Evolutionary conservation across 164 flowering plant species (phyloP).

Genomic region (Houttuynia cordata): DNA sequence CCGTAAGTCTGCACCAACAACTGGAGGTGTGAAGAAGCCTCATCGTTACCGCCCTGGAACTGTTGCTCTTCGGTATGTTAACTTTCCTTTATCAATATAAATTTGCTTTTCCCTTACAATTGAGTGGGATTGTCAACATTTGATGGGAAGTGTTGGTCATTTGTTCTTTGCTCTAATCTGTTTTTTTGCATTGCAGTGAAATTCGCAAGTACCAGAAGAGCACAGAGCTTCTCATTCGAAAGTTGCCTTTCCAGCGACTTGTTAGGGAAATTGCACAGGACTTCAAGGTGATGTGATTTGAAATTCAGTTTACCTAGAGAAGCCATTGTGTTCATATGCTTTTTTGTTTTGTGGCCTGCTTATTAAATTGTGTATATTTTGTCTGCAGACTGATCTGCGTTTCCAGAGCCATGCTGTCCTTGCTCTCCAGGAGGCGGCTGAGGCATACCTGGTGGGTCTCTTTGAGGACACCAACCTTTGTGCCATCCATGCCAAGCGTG

Average conservation of each 20-base stretch:
- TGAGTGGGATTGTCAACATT: too few species aligned
- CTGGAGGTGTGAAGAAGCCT: constrained; percentile 17
- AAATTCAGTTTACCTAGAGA: too few species aligned
- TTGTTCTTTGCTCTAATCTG: background rate
- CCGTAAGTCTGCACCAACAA: constrained; percentile 13
- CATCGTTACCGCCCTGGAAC: constrained; percentile 14
- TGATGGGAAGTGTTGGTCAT: background rate
- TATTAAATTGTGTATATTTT: background rate
- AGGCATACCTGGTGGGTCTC: constrained; percentile 19
- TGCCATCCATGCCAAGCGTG: constrained; percentile 12
- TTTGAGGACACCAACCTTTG: constrained; percentile 19
- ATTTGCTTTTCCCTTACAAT: background rate
- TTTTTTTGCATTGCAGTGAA: constrained; percentile 4
- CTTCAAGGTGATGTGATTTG: constrained; percentile 10
- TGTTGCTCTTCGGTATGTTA: constrained; percentile 12
- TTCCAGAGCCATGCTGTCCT: constrained; percentile 22
- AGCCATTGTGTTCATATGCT: too few species aligned
- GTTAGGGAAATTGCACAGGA: constrained; percentile 23
- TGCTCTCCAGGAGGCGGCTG: constrained; percentile 22
- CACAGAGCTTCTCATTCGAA: constrained; percentile 18
- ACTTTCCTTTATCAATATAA: background rate
- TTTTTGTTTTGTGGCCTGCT: too few species aligned
- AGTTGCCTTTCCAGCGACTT: constrained; percentile 21
- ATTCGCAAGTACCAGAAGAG: constrained; percentile 20
- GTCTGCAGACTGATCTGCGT: constrained; percentile 15